Conservation (phyloP, 225 moss, liverwort and hornwort species). For the Pleurozium schreberi region DNA sequence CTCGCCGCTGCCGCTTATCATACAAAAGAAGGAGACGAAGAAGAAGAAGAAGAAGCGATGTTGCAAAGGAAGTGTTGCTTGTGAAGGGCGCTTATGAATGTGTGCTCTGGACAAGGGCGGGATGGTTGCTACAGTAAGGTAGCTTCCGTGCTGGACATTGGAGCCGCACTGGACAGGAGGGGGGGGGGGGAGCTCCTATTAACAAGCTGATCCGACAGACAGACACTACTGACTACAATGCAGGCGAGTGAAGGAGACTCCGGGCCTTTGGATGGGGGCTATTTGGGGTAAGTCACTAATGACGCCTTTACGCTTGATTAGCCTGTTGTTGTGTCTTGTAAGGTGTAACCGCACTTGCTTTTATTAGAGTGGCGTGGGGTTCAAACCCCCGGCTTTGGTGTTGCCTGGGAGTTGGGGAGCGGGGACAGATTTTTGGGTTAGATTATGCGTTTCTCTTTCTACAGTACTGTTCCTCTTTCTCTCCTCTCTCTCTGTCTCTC, state of each 20-base stretch:
- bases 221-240: slow-evolving; percentile 8
- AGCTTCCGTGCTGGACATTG: background rate
- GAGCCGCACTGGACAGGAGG: background rate
- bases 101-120: background rate
- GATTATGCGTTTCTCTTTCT: background rate
- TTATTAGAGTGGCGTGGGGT: slow-evolving; percentile 11
- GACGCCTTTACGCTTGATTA: slow-evolving; percentile 16
- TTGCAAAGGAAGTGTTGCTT: background rate
- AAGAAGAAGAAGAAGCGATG: background rate
- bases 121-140: background rate
- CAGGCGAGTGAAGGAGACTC: slow-evolving; percentile 8
- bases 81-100: background rate
- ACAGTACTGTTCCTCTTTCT: background rate
- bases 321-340: slow-evolving; percentile 21
- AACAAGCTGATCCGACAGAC: slow-evolving; percentile 22
- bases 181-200: background rate
- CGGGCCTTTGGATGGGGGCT: background rate
- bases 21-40: background rate
- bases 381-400: background rate
- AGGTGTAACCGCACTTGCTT: slow-evolving; percentile 25
- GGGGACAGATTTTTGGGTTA: background rate
- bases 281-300: slow-evolving; percentile 20
- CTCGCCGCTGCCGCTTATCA: background rate
- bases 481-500: background rate
- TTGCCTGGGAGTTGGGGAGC: slow-evolving; percentile 25